A percentile compares a stretch with the other conserved stretches of the same genome.
phyloP scores from a whole-genome alignment of 2,329 filamentous ascomycete genomes.

The Lecanosticta acicola region DNA sequence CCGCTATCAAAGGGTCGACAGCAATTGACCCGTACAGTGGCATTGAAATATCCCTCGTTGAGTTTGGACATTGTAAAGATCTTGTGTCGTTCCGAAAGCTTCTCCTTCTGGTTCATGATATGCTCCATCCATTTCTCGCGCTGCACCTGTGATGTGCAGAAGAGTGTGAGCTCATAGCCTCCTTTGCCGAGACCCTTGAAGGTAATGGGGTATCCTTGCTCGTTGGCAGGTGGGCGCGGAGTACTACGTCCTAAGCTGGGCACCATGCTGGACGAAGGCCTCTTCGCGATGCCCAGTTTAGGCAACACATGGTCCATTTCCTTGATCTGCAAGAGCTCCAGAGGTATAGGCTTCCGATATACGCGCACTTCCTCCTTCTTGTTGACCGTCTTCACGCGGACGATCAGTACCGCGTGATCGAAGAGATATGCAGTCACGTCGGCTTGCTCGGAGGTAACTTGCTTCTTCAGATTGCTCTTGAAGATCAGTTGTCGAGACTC shows the following conservation, averaged over 20 bases:
- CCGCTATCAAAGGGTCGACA: conserved; percentile 93
- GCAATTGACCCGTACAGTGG: conserved; percentile 85
- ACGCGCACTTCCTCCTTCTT: conserved; percentile 94
- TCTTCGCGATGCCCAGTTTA: conserved; percentile 69
- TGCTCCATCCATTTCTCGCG: conserved; percentile 96
- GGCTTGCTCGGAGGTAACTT: conserved; percentile 69
- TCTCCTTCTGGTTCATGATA: conserved; percentile 85
- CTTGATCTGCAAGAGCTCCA: conserved; percentile 86
- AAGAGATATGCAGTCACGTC: conserved; percentile 95
- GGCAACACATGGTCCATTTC: conserved; percentile 98
- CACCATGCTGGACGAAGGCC: conserved; percentile 81
- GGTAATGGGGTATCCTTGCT: conserved; percentile 87
- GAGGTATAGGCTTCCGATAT: conserved; percentile 88
- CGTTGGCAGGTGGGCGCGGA: conserved; percentile 46
- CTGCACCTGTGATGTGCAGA: conserved; percentile 75
- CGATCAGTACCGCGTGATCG: conserved; percentile 88
- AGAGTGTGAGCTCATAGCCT: conserved; percentile 87
- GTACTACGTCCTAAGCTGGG: conserved; percentile 50
- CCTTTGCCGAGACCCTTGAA: conserved; percentile 95
- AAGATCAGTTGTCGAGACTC: conserved; percentile 89
- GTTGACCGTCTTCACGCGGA: conserved; percentile 83
- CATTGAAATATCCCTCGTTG: conserved; percentile 86
- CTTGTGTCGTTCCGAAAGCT: conserved; percentile 68
- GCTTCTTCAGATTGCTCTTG: conserved; percentile 91
- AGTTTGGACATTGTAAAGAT: conserved; percentile 63